A percentile compares a stretch with the other conserved stretches of the same genome.
Conservation (phyloP, 257 asterid genomes). For the Cinchona pubescens region DNA sequence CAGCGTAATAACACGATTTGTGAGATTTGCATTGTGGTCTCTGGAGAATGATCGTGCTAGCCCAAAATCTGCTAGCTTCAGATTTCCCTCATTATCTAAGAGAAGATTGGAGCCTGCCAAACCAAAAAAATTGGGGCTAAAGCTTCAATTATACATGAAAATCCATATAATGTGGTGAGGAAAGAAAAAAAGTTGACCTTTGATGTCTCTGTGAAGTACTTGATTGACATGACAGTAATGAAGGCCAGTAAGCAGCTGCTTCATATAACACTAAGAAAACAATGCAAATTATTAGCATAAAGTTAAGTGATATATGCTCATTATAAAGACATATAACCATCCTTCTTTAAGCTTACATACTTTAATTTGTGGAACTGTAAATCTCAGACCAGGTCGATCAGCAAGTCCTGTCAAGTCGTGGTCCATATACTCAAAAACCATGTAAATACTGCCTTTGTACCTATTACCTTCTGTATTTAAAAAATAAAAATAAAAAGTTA, state of each 20-base stretch:
- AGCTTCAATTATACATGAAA: conserved; percentile 4
- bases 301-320: conserved; percentile 21
- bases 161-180: conserved; percentile 8
- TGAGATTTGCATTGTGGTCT: conserved; percentile 78
- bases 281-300: conserved; percentile 24
- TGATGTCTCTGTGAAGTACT: conserved; percentile 96
- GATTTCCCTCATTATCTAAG: conserved; percentile 88
- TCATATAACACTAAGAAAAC: conserved; percentile 99
- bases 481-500: conserved; percentile 13
- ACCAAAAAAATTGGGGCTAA: conserved; percentile 10
- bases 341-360: conserved; percentile 42
- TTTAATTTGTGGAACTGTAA: conserved; percentile 87
- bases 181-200: conserved; percentile 50
- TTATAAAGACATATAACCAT: neutral
- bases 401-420: conserved; percentile 95
- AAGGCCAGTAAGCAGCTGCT: conserved; percentile 90
- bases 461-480: conserved; percentile 62
- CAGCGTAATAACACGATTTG: conserved; percentile 91
- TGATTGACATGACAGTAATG: conserved; percentile 92
- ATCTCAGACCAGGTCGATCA: conserved; percentile 95
- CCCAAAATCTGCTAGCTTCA: conserved; percentile 97
- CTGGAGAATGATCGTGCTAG: conserved; percentile 82
- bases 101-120: conserved; percentile 91
- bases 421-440: conserved; percentile 98
- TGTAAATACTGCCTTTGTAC: conserved; percentile 86